Conservation (phyloP, 2,329 filamentous ascomycete species). For the Claviceps maximensis region DNA sequence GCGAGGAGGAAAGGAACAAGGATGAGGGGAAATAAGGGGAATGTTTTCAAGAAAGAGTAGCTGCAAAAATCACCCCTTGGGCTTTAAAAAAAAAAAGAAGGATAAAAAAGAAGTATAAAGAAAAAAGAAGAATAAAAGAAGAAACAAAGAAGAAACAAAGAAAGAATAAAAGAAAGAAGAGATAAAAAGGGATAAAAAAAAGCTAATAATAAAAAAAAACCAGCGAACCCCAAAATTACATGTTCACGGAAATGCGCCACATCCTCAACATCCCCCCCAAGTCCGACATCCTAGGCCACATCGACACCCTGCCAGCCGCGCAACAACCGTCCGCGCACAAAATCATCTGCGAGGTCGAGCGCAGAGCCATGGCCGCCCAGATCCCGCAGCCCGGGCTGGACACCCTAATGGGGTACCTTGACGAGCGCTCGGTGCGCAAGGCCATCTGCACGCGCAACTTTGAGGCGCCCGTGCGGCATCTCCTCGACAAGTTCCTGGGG, state of each 20-base stretch:
- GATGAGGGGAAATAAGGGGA: too few relatives aligned
- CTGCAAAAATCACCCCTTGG: too few relatives aligned
- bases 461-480: conserved; percentile 60
- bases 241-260: conserved; percentile 78
- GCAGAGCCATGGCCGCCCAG: conserved; percentile 65
- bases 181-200: neutral
- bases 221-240: conserved; percentile 85
- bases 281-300: conserved; percentile 79
- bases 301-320: conserved; percentile 55
- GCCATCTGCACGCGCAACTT: conserved; percentile 94
- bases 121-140: neutral
- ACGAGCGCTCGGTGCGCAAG: conserved; percentile 52
- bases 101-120: neutral
- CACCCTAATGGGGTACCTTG: conserved; percentile 70
- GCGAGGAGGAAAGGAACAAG: neutral
- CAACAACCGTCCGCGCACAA: conserved; percentile 52
- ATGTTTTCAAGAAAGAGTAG: too few relatives aligned
- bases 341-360: conserved; percentile 68
- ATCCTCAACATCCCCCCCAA: conserved; percentile 59
- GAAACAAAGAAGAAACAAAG: too few relatives aligned
- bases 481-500: conserved; percentile 62
- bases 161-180: neutral
- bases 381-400: conserved; percentile 68
- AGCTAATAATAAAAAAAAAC: neutral
- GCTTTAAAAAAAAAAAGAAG: neutral